phyloP scores from a whole-genome alignment of 345 rosid genomes.

The Psidium friedrichsthalianum region DNA sequence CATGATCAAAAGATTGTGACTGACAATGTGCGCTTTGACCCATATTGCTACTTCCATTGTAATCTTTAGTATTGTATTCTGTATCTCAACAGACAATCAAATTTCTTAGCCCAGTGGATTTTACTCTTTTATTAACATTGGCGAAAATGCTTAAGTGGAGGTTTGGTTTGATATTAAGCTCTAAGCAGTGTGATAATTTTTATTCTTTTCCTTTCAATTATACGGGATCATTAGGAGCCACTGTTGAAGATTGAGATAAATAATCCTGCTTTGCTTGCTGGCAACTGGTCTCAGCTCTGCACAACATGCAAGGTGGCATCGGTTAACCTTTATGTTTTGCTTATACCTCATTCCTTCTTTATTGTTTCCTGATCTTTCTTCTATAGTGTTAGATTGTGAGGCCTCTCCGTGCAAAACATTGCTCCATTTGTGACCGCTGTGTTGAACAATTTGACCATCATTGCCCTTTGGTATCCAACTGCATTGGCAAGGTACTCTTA shows the following conservation, averaged over 20 bases:
- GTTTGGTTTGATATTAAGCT: not conserved
- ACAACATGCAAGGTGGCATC: slow-evolving; percentile 87
- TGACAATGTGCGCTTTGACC: slow-evolving; percentile 64
- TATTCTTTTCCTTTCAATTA: not conserved
- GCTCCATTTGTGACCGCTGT: slow-evolving; percentile 88
- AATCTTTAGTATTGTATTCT: not conserved
- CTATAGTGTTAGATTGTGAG: slow-evolving; percentile 56
- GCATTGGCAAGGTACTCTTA: slow-evolving; percentile 82
- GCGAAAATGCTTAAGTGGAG: not conserved
- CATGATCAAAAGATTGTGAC: slow-evolving; percentile 68
- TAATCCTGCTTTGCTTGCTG: slow-evolving; percentile 81
- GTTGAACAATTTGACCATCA: slow-evolving; percentile 99
- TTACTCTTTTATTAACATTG: not conserved
- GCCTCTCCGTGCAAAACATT: slow-evolving; percentile 96
- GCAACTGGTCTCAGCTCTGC: slow-evolving; percentile 97
- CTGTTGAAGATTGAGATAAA: slow-evolving; percentile 81
- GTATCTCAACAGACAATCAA: not conserved
- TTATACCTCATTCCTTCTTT: not conserved
- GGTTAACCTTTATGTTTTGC: not conserved
- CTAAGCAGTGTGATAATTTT: not conserved
- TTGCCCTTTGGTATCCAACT: slow-evolving; percentile 97
- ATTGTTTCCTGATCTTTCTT: not conserved
- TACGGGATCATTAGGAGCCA: slow-evolving; percentile 46
- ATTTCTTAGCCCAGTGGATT: not conserved
- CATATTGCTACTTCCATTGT: not conserved